Percentiles rank a stretch among this genome's conserved stretches.
Evolutionary conservation across 306 rosid species (phyloP).

Genomic region (Purshia tridentata): DNA sequence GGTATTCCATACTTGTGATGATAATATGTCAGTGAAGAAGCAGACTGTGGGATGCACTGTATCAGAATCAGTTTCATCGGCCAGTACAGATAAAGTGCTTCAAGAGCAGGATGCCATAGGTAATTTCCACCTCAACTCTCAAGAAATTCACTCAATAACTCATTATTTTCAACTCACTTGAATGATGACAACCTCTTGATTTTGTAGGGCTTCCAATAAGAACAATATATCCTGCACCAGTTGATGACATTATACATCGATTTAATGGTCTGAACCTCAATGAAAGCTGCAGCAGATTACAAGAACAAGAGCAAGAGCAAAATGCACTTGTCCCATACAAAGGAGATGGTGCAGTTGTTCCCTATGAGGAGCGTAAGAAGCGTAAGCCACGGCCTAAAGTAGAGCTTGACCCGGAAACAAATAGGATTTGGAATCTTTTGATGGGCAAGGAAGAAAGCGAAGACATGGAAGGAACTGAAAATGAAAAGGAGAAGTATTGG

Average conservation of each 20-base stretch:
- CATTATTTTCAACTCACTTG: neutral
- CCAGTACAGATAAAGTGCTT: conserved; percentile 15
- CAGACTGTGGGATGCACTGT: conserved; percentile 13
- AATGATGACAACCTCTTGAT: conserved; percentile 30
- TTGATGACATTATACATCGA: conserved; percentile 44
- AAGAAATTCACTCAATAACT: neutral
- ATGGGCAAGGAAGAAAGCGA: conserved; percentile 74
- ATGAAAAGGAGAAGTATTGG: conserved; percentile 84
- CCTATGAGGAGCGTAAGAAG: conserved; percentile 53
- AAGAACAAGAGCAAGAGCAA: conserved; percentile 34
- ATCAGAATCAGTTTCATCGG: conserved; percentile 12
- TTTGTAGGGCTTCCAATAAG: conserved; percentile 46
- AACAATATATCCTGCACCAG: conserved; percentile 14
- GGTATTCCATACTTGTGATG: conserved; percentile 11
- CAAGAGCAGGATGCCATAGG: conserved; percentile 24
- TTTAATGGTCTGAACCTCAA: conserved; percentile 49
- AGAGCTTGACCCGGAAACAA: conserved; percentile 84
- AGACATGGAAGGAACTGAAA: conserved; percentile 50
- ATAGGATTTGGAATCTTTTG: conserved; percentile 85
- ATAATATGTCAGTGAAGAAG: conserved; percentile 8
- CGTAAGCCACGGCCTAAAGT: conserved; percentile 74
- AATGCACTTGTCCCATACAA: conserved; percentile 69
- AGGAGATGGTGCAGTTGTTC: conserved; percentile 63
- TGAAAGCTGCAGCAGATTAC: conserved; percentile 28
- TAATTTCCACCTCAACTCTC: conserved; percentile 15